Evolutionary conservation across 768 basidiomycete genomes (phyloP), one percentile per base, ranked within the genome.

Genomic region (Kwoniella europaea): DNA sequence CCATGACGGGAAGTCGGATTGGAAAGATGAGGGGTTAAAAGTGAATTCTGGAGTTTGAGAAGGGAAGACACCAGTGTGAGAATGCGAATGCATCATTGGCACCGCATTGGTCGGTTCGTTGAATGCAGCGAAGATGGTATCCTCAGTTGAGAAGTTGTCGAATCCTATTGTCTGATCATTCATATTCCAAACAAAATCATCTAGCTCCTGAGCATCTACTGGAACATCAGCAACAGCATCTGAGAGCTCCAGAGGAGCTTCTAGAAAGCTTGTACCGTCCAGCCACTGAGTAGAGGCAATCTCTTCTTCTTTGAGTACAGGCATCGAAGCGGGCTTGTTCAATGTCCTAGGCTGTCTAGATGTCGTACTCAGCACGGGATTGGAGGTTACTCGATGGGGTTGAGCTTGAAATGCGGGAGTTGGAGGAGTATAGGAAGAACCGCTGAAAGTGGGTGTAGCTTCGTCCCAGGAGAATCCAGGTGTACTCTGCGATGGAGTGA

Each of bases 261-360:
- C 71, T 52, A 66, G 27, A 50, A 67, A 63, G 10, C 59, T 60
- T 15, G 69, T 46, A n/a, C 68, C 75, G 57, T 78, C 75, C 75
- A 75, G 75, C 46, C 65, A 68, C 54, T 65, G 68, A 4, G 67
- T 65, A 9, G 35, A 15, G 24, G 20, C 65, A 18, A 42, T 68
- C 1, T 74, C 76, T 65, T 81, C 79, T 63, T 81, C 79, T 56
- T 71, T 77, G 22, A 81, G 71, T 5, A 78, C 68, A 18, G 79
- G 78, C 79, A 81, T 79, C 46, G 79, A 81, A 9, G 71, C 29
- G 50, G 76, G 55, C 13, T 53, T 63, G 42, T 72, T 71, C 58
- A 78, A 50, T 12, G 69, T 55, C 52, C 71, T 62, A 41, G 76
- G 72, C 58, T 69, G 71, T 18, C 71, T 67, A 22, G 35, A 16